Evolutionary conservation across 257 asterid species (phyloP).

Genomic region (Striga asiatica): DNA sequence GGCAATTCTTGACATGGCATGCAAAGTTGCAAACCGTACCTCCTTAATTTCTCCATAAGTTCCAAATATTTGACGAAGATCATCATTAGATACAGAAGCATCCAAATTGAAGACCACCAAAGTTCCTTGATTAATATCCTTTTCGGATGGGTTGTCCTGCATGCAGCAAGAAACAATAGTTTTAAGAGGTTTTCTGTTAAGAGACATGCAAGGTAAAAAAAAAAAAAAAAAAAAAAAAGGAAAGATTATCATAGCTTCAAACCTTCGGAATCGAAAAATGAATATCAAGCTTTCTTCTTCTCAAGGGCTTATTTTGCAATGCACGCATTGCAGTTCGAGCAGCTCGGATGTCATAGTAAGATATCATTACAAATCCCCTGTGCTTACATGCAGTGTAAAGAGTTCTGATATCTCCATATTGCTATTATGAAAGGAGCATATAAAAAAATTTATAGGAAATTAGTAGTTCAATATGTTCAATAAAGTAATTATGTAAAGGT

Average conservation of each 20-base stretch:
- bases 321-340: conserved; percentile 89
- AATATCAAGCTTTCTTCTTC: conserved; percentile 89
- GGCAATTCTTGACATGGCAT: not conserved
- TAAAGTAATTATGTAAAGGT: not conserved
- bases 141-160: conserved; percentile 96
- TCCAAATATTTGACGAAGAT: conserved; percentile 88
- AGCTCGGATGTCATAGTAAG: conserved; percentile 96
- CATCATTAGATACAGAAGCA: conserved; percentile 86
- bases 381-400: conserved; percentile 94
- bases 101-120: conserved; percentile 93
- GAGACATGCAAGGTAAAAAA: not conserved
- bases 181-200: not conserved
- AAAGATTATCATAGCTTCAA: not conserved
- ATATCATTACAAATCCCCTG: conserved; percentile 97
- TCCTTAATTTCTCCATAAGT: conserved; percentile 96
- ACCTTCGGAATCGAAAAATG: conserved; percentile 99
- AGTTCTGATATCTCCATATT: conserved; percentile 94
- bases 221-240: not conserved
- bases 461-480: conserved; percentile 6
- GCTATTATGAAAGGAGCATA: conserved; percentile 26
- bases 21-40: conserved; percentile 36
- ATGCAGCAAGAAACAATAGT: conserved; percentile 10
- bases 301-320: conserved; percentile 77
- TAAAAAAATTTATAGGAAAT: conserved; percentile 2
- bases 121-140: conserved; percentile 94